phyloP scores from a whole-genome alignment of 2,329 filamentous ascomycete species.

The Trichoderma arundinaceum region DNA sequence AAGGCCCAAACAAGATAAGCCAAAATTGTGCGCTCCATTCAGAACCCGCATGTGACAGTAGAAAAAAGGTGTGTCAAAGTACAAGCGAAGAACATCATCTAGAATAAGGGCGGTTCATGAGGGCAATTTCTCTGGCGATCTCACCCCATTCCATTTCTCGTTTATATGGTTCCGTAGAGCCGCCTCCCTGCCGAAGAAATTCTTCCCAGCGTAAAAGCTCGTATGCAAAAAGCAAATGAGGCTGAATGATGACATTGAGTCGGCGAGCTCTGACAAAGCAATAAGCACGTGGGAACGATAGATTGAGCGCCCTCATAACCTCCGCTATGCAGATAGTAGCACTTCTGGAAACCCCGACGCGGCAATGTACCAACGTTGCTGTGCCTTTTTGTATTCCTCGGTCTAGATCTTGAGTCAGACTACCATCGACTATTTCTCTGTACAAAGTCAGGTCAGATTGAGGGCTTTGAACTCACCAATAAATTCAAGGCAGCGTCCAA shows the following conservation, averaged over 20 bases:
- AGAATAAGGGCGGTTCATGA: constrained; percentile 95
- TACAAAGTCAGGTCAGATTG: not conserved
- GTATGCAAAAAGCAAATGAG: constrained; percentile 91
- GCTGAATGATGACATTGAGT: constrained; percentile 97
- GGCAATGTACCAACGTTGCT: constrained; percentile 92
- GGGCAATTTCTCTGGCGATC: constrained; percentile 85
- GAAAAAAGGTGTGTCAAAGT: not conserved
- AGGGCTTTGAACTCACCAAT: constrained; percentile 71
- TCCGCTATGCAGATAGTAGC: constrained; percentile 99
- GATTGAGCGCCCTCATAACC: constrained; percentile 80
- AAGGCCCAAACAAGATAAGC: not conserved
- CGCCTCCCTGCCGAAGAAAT: constrained; percentile 62
- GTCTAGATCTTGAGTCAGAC: constrained; percentile 59
- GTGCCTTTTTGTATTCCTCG: constrained; percentile 76
- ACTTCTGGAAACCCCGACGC: constrained; percentile 92
- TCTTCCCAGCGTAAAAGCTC: constrained; percentile 98
- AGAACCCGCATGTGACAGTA: constrained; percentile 1
- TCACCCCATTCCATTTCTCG: constrained; percentile 91
- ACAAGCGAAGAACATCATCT: constrained; percentile 51
- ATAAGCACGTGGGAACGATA: constrained; percentile 92
- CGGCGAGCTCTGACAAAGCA: constrained; percentile 92
- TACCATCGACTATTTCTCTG: not conserved
- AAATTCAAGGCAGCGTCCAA: constrained; percentile 84
- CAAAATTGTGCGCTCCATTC: constrained; percentile 8
- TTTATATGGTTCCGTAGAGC: constrained; percentile 54